phyloP scores from a whole-genome alignment of 1,284 basidiomycete species.

The Rhodotorula sp. region DNA sequence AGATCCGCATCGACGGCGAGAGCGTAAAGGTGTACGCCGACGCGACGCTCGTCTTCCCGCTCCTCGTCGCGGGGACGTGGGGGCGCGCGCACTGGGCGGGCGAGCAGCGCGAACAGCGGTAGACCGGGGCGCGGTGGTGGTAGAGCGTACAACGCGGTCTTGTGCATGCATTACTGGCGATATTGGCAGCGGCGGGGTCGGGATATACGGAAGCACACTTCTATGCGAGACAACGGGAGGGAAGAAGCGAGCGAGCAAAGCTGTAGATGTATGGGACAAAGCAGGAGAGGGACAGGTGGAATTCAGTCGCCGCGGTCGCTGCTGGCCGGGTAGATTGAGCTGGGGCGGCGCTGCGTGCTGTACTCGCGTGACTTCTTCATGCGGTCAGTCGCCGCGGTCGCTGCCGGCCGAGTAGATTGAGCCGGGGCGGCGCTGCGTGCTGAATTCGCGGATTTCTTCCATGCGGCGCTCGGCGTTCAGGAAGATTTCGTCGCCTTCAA shows the following conservation, averaged over 20 bases:
- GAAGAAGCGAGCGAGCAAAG: too few relatives aligned
- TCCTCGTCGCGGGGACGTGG: slow-evolving; percentile 74
- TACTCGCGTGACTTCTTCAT: not conserved
- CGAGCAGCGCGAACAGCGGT: slow-evolving; percentile 4
- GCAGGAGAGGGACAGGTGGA: too few relatives aligned
- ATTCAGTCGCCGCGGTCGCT: slow-evolving; percentile 26
- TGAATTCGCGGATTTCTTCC: slow-evolving; percentile 37
- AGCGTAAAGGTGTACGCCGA: slow-evolving; percentile 84
- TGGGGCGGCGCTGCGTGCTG: slow-evolving; percentile 18
- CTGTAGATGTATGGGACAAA: too few relatives aligned
- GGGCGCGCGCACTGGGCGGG: slow-evolving; percentile 58
- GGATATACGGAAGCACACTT: too few relatives aligned
- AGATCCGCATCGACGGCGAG: slow-evolving; percentile 87
- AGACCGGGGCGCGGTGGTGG: not conserved
- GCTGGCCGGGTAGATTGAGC: slow-evolving; percentile 25
- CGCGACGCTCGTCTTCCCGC: slow-evolving; percentile 85
- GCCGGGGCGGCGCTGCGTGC: slow-evolving; percentile 16
- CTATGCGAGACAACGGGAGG: too few relatives aligned
- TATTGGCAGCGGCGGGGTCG: too few relatives aligned
- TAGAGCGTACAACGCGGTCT: not conserved
- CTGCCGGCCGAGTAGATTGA: slow-evolving; percentile 27
- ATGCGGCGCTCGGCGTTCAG: slow-evolving; percentile 26
- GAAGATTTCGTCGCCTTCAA: slow-evolving; percentile 39
- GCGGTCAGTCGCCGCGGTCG: slow-evolving; percentile 24
- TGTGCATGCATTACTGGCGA: not conserved